A percentile compares a stretch with the other conserved stretches of the same genome.
phyloP scores from a whole-genome alignment of 73 alveolate genomes.

The Uronychia setigera region DNA sequence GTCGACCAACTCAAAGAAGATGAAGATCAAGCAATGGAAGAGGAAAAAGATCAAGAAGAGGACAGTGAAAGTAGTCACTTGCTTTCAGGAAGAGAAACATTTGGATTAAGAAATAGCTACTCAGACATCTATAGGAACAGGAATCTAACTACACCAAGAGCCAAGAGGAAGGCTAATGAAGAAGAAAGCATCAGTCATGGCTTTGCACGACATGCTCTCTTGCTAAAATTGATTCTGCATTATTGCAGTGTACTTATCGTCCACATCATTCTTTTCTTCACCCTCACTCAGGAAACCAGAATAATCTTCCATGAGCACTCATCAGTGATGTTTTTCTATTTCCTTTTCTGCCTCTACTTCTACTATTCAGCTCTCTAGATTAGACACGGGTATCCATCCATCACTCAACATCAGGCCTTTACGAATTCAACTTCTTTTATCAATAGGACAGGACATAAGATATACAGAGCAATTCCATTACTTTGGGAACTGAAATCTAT shows the following conservation, averaged over 20 bases:
- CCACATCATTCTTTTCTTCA: constrained; percentile 18
- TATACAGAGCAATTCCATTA: constrained; percentile 61
- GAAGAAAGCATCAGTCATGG: not conserved
- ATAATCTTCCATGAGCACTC: constrained; percentile 2
- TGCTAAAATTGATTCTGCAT: constrained; percentile 18
- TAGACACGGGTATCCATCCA: constrained; percentile 44
- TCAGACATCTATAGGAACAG: not conserved
- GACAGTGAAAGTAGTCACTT: too few relatives aligned
- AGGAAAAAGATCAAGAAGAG: not conserved
- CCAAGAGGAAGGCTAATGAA: not conserved
- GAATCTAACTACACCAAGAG: not conserved
- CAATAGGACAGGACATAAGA: constrained; percentile 22
- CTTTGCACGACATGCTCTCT: constrained; percentile 23
- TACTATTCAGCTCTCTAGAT: constrained; percentile 42
- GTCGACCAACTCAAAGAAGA: too few relatives aligned
- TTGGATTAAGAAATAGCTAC: constrained; percentile 8
- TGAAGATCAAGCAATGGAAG: not conserved
- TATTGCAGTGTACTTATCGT: constrained; percentile 6
- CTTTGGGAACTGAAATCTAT: constrained; percentile 62
- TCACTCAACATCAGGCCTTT: constrained; percentile 30
- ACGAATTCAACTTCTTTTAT: constrained; percentile 24
- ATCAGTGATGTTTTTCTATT: constrained; percentile 18
- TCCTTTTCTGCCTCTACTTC: constrained; percentile 36
- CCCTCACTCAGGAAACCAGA: not conserved
- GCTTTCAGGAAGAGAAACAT: constrained; percentile 6